Evolutionary conservation across 208 protist species (phyloP).

Genomic region (Porcisia deanei): DNA sequence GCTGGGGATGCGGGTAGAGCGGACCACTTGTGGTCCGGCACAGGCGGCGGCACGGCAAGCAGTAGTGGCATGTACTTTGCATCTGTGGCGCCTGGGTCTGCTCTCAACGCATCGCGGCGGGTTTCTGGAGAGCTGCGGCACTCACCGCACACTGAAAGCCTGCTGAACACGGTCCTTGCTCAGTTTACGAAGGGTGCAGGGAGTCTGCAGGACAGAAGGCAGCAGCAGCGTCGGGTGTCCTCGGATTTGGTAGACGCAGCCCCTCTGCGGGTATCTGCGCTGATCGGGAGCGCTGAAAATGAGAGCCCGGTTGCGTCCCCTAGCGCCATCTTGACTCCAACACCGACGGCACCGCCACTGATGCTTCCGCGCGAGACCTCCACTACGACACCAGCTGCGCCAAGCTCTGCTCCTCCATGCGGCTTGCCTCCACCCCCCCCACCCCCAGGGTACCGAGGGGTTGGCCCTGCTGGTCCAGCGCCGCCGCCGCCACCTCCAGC

Average conservation of each 20-base stretch:
- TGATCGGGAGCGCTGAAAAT: not conserved
- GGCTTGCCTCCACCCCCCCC: conserved; percentile 28
- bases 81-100: conserved; percentile 11
- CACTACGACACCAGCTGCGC: not conserved
- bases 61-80: conserved; percentile 4
- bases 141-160: conserved; percentile 28
- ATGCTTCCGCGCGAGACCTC: not conserved
- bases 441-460: conserved; percentile 5
- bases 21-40: not conserved
- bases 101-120: conserved; percentile 1
- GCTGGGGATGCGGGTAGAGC: not conserved
- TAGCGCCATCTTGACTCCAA: not conserved
- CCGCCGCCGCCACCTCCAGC: conserved; percentile 15
- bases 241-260: not conserved
- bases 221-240: not conserved
- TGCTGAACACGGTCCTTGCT: conserved; percentile 20
- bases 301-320: not conserved
- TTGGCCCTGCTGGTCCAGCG: not conserved
- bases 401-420: not conserved
- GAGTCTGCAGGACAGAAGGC: not conserved
- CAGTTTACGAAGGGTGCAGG: not conserved
- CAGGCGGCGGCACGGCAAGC: not conserved
- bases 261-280: not conserved
- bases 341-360: conserved; percentile 14
- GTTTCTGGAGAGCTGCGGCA: conserved; percentile 4